These are phyloP conservation scores for Pichia pseudocactophila DNA, from an alignment of 805 yeast genomes.

Conservation along the genomic window DNA sequence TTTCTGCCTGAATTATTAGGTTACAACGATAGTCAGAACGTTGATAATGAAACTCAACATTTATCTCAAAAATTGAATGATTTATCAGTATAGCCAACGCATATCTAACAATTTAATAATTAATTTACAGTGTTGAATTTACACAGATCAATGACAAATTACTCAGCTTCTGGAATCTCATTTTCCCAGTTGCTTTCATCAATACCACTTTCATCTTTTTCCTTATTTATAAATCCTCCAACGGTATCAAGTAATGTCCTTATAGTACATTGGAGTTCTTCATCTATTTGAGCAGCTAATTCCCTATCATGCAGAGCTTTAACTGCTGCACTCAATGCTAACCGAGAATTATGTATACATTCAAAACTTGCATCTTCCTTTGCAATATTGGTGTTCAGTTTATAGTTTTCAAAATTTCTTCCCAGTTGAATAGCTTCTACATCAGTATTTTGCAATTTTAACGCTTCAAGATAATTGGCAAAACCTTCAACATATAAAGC, in stretches of 20 bases:
- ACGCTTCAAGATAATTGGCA: conserved; percentile 47
- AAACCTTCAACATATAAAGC: conserved; percentile 77
- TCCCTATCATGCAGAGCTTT: conserved; percentile 30
- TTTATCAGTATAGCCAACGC: background rate
- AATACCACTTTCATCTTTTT: conserved; percentile 31
- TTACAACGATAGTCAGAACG: conserved; percentile 3
- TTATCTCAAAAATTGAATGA: background rate
- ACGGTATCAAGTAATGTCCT: conserved; percentile 39
- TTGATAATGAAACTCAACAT: conserved; percentile 9
- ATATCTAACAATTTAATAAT: background rate
- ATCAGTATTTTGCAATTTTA: conserved; percentile 23
- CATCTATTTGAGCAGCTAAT: conserved; percentile 36
- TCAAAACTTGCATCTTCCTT: conserved; percentile 25
- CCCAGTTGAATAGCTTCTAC: conserved; percentile 17
- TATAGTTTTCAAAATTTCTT: conserved; percentile 35
- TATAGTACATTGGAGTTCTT: conserved; percentile 51
- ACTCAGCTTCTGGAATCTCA: conserved; percentile 27
- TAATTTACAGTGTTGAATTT: background rate
- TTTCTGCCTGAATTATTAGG: conserved; percentile 15
- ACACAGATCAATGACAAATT: background rate
- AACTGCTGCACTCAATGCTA: conserved; percentile 31
- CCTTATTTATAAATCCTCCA: conserved; percentile 43
- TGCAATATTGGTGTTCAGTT: conserved; percentile 17
- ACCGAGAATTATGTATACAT: conserved; percentile 29
- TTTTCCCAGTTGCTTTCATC: conserved; percentile 44